Evolutionary conservation across 228 moss, liverwort and hornwort species (phyloP).

Genomic region (Sphagnum fallax): DNA sequence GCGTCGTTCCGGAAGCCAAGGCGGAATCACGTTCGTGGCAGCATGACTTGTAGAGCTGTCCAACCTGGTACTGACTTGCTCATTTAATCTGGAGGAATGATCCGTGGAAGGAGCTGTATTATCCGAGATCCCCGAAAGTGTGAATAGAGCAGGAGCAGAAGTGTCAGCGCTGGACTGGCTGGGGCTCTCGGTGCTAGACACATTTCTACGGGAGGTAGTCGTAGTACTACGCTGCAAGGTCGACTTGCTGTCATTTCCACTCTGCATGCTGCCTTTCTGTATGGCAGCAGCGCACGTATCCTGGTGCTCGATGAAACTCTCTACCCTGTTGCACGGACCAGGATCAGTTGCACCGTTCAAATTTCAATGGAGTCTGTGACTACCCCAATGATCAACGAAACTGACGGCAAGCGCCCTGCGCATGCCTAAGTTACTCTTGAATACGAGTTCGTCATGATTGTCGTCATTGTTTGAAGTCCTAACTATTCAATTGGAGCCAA

Average conservation of each 20-base stretch:
- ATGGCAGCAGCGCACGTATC: slow-evolving; percentile 53
- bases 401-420: neutral
- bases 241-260: slow-evolving; percentile 14
- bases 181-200: neutral
- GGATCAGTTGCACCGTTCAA: neutral
- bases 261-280: slow-evolving; percentile 20
- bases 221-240: slow-evolving; percentile 5
- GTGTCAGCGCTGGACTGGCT: slow-evolving; percentile 50
- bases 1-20: slow-evolving; percentile 26
- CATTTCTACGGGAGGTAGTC: neutral
- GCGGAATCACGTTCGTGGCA: slow-evolving; percentile 10
- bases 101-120: slow-evolving; percentile 9
- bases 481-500: too few species aligned
- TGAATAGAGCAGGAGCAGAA: slow-evolving; percentile 32
- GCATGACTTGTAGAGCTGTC: slow-evolving; percentile 5
- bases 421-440: too few species aligned
- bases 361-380: neutral
- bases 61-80: slow-evolving; percentile 7
- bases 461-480: too few species aligned
- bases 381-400: neutral
- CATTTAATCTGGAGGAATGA: slow-evolving; percentile 4
- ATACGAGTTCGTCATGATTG: too few species aligned
- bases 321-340: slow-evolving; percentile 31
- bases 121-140: slow-evolving; percentile 50
- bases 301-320: slow-evolving; percentile 81